These are phyloP conservation scores for Apiospora koreana DNA, from an alignment of 2,329 filamentous ascomycete genomes.

Conservation along the genomic window DNA sequence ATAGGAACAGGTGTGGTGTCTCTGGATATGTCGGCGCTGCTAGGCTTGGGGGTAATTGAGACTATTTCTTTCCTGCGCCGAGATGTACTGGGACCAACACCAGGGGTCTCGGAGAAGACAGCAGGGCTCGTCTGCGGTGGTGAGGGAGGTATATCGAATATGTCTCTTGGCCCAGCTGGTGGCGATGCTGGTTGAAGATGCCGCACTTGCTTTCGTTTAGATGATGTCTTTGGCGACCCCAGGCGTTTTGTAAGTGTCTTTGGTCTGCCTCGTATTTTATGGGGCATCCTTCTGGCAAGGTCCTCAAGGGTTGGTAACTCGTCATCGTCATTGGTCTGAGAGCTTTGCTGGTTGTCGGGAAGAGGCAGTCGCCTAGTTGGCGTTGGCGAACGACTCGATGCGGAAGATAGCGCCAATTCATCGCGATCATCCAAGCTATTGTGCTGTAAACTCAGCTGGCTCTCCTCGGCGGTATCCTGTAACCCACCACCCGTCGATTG, in stretches of 20 bases:
- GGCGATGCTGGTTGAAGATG: not conserved
- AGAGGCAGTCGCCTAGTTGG: not conserved
- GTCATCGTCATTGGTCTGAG: conserved; percentile 14
- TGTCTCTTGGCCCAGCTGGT: conserved; percentile 13
- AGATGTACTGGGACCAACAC: conserved; percentile 14
- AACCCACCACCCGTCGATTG: conserved; percentile 38
- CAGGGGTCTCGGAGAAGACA: conserved; percentile 20
- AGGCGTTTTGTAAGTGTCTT: conserved; percentile 26
- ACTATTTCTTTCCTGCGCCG: conserved; percentile 12
- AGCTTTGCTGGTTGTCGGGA: not conserved
- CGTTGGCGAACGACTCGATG: not conserved
- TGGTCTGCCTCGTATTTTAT: conserved; percentile 23
- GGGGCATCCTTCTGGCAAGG: conserved; percentile 27
- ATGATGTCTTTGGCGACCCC: conserved; percentile 21
- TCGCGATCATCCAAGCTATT: conserved; percentile 21
- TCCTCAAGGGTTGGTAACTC: conserved; percentile 34
- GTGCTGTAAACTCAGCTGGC: conserved; percentile 27
- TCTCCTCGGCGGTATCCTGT: conserved; percentile 36
- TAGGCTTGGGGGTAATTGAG: conserved; percentile 29
- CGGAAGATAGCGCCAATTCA: conserved; percentile 21
- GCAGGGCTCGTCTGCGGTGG: conserved; percentile 40
- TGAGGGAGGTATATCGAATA: conserved; percentile 41
- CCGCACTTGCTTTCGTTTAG: not conserved
- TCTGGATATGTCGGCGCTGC: conserved; percentile 28
- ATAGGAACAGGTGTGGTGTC: conserved; percentile 27